phyloP scores from a whole-genome alignment of 2,329 filamentous ascomycete species.

The Biscogniauxia marginata region DNA sequence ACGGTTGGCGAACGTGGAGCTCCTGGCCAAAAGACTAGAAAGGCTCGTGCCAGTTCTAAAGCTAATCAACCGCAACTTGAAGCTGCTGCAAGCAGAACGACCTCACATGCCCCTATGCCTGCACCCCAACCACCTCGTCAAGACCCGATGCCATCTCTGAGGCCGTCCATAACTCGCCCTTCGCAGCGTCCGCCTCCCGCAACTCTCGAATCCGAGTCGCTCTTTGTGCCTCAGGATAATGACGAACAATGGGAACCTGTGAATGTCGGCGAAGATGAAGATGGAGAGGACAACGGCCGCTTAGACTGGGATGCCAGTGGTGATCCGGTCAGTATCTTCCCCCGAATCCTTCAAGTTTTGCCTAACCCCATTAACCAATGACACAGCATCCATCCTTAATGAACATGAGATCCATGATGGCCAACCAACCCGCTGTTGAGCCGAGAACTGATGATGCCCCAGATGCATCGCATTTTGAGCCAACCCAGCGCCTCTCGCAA shows the following conservation, averaged over 20 bases:
- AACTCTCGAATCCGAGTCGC: conserved; percentile 61
- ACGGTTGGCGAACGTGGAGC: conserved; percentile 67
- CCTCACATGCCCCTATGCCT: conserved; percentile 29
- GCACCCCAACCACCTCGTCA: conserved; percentile 34
- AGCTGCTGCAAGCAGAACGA: conserved; percentile 45
- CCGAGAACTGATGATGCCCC: conserved; percentile 15
- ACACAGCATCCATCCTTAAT: conserved; percentile 43
- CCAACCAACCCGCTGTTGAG: conserved; percentile 26
- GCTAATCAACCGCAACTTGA: conserved; percentile 44
- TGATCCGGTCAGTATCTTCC: conserved; percentile 51
- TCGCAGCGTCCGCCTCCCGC: conserved; percentile 55
- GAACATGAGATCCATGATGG: conserved; percentile 41
- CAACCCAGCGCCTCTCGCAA: conserved; percentile 73
- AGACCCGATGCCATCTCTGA: conserved; percentile 41
- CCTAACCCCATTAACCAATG: conserved; percentile 20
- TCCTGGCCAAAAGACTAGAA: conserved; percentile 48
- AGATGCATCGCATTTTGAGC: conserved; percentile 51
- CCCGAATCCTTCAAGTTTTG: conserved; percentile 1
- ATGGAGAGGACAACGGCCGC: conserved; percentile 64
- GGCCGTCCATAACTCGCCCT: conserved; percentile 39
- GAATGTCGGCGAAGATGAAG: conserved; percentile 55
- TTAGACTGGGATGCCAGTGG: conserved; percentile 73
- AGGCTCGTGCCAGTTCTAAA: conserved; percentile 39
- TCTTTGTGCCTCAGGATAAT: conserved; percentile 70
- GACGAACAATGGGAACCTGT: conserved; percentile 72